Conservation (phyloP, 495 filamentous ascomycete species). For the Melanomma pulvis-pyrius region DNA sequence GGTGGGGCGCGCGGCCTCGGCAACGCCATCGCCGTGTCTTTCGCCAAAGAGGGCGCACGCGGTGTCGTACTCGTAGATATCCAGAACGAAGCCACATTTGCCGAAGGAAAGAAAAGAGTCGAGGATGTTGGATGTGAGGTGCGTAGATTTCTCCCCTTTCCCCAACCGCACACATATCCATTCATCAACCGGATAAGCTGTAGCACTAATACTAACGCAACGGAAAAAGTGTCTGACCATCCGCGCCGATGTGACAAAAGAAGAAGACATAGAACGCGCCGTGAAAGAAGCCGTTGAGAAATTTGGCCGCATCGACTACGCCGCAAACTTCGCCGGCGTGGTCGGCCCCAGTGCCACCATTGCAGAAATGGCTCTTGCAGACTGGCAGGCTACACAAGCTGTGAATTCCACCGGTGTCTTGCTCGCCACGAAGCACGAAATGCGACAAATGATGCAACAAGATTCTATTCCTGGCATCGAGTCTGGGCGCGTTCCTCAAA, state of each 20-base stretch:
- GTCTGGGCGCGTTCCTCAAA: slow-evolving; percentile 25
- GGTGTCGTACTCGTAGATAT: slow-evolving; percentile 40
- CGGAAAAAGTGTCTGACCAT: slow-evolving; percentile 35
- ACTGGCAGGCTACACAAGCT: slow-evolving; percentile 41
- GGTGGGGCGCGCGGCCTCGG: slow-evolving; percentile 39
- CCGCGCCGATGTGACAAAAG: slow-evolving; percentile 45
- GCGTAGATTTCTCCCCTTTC: background rate
- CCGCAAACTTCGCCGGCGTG: slow-evolving; percentile 38
- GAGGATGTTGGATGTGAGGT: slow-evolving; percentile 29
- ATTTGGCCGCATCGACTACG: slow-evolving; percentile 41
- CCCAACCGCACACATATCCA: too few relatives aligned
- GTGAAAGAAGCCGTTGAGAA: slow-evolving; percentile 38
- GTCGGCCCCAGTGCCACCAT: slow-evolving; percentile 28
- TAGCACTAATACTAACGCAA: slow-evolving; percentile 21
- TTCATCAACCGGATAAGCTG: too few relatives aligned
- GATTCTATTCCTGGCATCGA: slow-evolving; percentile 35
- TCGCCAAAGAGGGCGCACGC: slow-evolving; percentile 39
- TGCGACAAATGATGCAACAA: slow-evolving; percentile 47
- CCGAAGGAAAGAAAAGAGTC: slow-evolving; percentile 36
- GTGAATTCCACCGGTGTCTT: slow-evolving; percentile 45
- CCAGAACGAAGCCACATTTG: slow-evolving; percentile 21
- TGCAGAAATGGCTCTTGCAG: slow-evolving; percentile 36
- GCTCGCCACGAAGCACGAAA: slow-evolving; percentile 43
- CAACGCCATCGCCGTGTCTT: slow-evolving; percentile 37
- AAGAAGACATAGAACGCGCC: slow-evolving; percentile 39